Base-by-base conservation (phyloP, 1,139 yeast genomes). In the Diutina rugosa region DNA sequence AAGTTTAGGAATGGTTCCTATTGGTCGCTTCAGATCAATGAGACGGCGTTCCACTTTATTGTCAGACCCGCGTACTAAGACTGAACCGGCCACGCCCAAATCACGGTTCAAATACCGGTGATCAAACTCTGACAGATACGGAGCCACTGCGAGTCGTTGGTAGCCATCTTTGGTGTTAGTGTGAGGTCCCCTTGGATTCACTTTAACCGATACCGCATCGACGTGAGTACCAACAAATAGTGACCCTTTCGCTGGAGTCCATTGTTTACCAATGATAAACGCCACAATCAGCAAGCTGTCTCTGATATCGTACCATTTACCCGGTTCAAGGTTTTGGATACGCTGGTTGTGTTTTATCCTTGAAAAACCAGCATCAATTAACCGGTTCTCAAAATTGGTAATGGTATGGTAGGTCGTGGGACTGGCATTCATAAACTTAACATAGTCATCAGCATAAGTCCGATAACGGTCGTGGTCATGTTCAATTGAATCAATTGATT, bases 101-200 rank as follows among this genome's bases (percentile, higher is more conserved):
- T 84, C 90, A 67, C 90, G 73, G 65, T 83, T 87, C 66, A 81
- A 75, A 87, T 89, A 82, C 32, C 75, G 63, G 28, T 75, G 72
- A 52, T 75, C 73, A 61, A 83, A 68, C 1, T 82, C 78, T 32
- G 87, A 86, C 18, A 85, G 81, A 64, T 84, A 84, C 3, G 85
- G 85, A 1, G 88, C 86, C 18, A 83, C 87, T 1, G 87, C 88
- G 46, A 84, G 69, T 46, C 81, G 65, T 56, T 82, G 84, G 66
- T 79, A 84, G 9, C 88, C 87, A 48, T 81, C 84, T 10, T 80
- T 46, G 10, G 16, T 14, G 2, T 6, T 14, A 21, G 30, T 62
- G 60, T 77, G 77, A 56, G 68, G 67, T 7, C 85, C 80, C 55
- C 71, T 69, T 0, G 89, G 89, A 67, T 84, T 84, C 64, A 84